Evolutionary conservation across 495 filamentous ascomycete species (phyloP).

Genomic region (Niebla homalea): DNA sequence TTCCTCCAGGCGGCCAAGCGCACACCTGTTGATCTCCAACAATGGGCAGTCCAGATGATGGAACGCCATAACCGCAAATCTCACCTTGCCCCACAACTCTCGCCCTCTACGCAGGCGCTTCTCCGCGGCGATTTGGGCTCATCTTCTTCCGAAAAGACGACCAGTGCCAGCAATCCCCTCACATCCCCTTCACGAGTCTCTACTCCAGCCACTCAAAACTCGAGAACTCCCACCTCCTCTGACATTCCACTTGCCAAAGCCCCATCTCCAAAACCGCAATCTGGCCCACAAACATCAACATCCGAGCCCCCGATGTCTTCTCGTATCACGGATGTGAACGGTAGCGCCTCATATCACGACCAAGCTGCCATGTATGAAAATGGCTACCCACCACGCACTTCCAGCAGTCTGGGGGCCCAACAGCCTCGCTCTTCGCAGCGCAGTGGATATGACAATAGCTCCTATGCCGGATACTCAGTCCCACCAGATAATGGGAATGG

Average conservation of each 20-base stretch:
- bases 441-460: constrained; percentile 9
- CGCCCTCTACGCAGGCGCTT: constrained; percentile 43
- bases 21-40: constrained; percentile 78
- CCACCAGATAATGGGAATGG: constrained; percentile 28
- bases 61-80: constrained; percentile 84
- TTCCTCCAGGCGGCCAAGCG: constrained; percentile 92
- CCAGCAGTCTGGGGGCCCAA: constrained; percentile 19
- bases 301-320: constrained; percentile 3
- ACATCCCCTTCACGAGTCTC: constrained; percentile 23
- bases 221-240: constrained; percentile 47
- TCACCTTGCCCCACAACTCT: constrained; percentile 60
- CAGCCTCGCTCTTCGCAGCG: constrained; percentile 29
- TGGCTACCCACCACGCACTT: constrained; percentile 20
- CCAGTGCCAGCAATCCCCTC: constrained; percentile 23
- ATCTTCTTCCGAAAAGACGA: constrained; percentile 22
- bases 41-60: constrained; percentile 85
- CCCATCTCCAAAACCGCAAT: constrained; percentile 18
- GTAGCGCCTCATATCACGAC: constrained; percentile 9
- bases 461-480: constrained; percentile 10
- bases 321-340: constrained; percentile 12
- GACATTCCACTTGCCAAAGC: constrained; percentile 51
- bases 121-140: constrained; percentile 31
- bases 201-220: constrained; percentile 25
- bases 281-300: constrained; percentile 4
- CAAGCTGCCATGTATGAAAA: constrained; percentile 11